Evolutionary conservation across 2,329 filamentous ascomycete species (phyloP).

Genomic region (Penicillium janthinellum): DNA sequence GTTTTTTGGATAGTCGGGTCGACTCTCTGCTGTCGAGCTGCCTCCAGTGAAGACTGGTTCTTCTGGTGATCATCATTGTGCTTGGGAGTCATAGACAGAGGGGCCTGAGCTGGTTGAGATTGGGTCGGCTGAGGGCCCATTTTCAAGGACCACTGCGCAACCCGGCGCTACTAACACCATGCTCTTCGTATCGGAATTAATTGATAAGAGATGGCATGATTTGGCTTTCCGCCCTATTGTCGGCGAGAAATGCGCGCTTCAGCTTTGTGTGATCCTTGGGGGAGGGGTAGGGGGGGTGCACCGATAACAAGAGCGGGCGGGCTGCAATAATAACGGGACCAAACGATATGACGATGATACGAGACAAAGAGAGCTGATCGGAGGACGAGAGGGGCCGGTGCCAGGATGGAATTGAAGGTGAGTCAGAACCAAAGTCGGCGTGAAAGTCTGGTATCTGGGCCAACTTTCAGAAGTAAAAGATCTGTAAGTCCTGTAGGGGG

Average conservation of each 20-base stretch:
- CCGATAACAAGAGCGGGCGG: background rate
- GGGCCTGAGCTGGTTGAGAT: background rate
- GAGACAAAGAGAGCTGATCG: background rate
- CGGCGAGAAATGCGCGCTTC: background rate
- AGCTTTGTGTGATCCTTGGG: background rate
- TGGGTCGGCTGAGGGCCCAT: conserved; percentile 6
- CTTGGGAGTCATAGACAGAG: background rate
- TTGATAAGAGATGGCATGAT: background rate
- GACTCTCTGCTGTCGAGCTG: background rate
- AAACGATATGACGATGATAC: background rate
- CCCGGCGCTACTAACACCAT: conserved; percentile 5
- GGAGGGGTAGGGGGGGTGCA: background rate
- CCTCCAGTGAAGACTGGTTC: background rate
- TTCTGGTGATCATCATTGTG: background rate
- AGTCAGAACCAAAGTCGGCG: too few relatives aligned
- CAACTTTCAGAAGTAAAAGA: background rate
- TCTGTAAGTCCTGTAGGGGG: background rate
- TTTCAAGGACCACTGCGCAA: background rate
- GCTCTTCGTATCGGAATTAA: conserved; percentile 1
- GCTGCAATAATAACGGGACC: background rate
- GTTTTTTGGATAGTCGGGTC: background rate
- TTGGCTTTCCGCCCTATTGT: background rate
- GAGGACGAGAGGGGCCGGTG: too few relatives aligned
- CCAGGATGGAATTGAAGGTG: too few relatives aligned
- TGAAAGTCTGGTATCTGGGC: too few relatives aligned